Evolutionary conservation across 1,284 basidiomycete species (phyloP).

Genomic region (Tetrapyrgos nigripes): DNA sequence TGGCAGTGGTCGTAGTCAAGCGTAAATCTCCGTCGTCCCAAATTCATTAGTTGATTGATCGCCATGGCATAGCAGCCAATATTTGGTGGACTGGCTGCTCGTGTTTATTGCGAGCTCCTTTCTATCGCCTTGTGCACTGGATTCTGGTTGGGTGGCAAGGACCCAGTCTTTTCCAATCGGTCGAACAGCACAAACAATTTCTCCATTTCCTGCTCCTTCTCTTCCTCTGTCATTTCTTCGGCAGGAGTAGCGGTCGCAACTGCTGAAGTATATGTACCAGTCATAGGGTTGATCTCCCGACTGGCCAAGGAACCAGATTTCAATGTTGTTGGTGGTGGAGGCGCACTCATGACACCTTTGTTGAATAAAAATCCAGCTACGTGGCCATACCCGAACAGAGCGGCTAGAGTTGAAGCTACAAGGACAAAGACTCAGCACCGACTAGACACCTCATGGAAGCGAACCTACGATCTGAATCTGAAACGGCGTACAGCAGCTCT

Average conservation of each 20-base stretch:
- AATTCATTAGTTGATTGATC: background rate
- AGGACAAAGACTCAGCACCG: background rate
- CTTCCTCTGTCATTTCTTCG: constrained; percentile 85
- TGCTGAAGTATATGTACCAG: constrained; percentile 60
- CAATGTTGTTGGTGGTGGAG: constrained; percentile 28
- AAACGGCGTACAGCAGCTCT: constrained; percentile 86
- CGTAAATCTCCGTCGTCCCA: background rate
- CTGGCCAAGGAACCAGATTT: background rate
- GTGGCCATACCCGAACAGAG: constrained; percentile 67
- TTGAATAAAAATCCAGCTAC: constrained; percentile 92
- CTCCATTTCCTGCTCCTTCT: constrained; percentile 92
- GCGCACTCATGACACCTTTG: constrained; percentile 79
- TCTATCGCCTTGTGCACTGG: constrained; percentile 76
- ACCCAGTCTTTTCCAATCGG: constrained; percentile 78
- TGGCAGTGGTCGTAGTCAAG: background rate
- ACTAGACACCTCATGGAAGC: background rate
- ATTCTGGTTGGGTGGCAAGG: constrained; percentile 68
- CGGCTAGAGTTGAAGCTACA: constrained; percentile 9
- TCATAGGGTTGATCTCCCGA: constrained; percentile 74
- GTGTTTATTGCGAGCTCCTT: constrained; percentile 46
- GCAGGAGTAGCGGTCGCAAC: constrained; percentile 32
- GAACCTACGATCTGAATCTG: constrained; percentile 62
- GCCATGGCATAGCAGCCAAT: too few species aligned
- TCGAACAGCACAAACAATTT: constrained; percentile 90
- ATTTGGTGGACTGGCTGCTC: too few species aligned